Base-by-base conservation (phyloP, 768 basidiomycete genomes). In the Phlebiopsis gigantea region DNA sequence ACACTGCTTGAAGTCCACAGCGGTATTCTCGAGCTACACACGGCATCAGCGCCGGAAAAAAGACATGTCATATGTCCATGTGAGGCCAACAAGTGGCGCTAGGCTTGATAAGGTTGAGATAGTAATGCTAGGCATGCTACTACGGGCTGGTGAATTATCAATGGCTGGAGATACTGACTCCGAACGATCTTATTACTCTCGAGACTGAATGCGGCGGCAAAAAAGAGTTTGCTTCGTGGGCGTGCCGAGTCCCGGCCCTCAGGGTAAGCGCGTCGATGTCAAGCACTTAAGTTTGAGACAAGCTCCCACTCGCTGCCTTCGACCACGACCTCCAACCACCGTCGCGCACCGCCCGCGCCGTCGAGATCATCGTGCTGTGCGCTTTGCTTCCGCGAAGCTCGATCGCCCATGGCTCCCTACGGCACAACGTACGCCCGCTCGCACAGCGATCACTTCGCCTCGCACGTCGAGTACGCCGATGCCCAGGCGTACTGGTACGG, bases 381-480 rank as follows among this genome's bases (percentile, higher is more conserved):
- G 4, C 39, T 47, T 46, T 46, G 54, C 54, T 55, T 55, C 54
- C 54, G 54, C 45, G 44, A 55, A 55, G 24, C 44, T 46, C 45
- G 54, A 55, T 55, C 45, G 42, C 41, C 19, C 2, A 46, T 46
- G 42, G 44, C 17, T 28, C 54, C 54, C 34, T 46, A 46, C 43
- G 54, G 45, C 19, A 44, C 54, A 22, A 29, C 45, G 15, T 28
- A 6, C 14, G 10, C 45, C 26, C 9, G 26, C 26, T 28, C 30
- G 47, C 44, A 19, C n/a, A 15, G 24, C 30, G 44, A 46, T 31
- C 24, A 41, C 7, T 17, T 30, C 22, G 42, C 41, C 22, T 22
- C 25, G 22, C 19, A n/a, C 21, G 14, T 5, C 10, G 15, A 45
- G 9, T 29, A 28, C 29, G 42, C 17, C 34, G 17, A 41, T 28